Evolutionary conservation across 2,329 filamentous ascomycete genomes (phyloP).

Genomic region (Mycocentrospora acerina): DNA sequence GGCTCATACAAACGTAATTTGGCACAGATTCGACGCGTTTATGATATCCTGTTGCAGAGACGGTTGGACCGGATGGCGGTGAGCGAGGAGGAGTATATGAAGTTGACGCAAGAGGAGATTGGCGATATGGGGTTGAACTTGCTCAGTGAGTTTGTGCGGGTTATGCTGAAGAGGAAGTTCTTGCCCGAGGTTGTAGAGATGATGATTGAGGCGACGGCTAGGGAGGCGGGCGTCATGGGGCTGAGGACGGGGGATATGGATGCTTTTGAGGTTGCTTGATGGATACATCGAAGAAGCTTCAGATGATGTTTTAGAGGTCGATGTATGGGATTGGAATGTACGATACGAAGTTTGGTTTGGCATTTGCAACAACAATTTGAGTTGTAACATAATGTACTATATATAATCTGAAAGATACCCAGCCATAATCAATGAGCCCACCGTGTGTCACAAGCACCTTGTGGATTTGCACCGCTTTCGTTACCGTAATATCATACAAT

Average conservation of each 20-base stretch:
- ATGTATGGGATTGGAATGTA: too few species aligned
- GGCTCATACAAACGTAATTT: too few species aligned
- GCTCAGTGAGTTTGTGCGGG: conserved; percentile 36
- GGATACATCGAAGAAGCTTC: too few species aligned
- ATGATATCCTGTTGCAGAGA: conserved; percentile 19
- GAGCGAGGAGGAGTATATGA: conserved; percentile 9
- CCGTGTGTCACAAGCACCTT: conserved; percentile 1
- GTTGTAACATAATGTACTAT: conserved; percentile 1
- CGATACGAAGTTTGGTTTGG: too few species aligned
- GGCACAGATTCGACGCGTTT: conserved; percentile 7
- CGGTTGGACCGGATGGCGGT: conserved; percentile 22
- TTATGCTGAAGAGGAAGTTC: conserved; percentile 25
- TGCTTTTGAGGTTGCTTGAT: conserved; percentile 22
- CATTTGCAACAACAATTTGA: too few species aligned
- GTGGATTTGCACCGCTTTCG: not conserved
- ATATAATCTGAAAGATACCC: conserved; percentile 14
- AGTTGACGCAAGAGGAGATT: conserved; percentile 21
- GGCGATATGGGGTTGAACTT: conserved; percentile 28
- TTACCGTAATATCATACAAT: conserved; percentile 4
- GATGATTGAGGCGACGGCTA: conserved; percentile 31
- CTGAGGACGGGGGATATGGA: conserved; percentile 35
- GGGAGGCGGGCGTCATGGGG: conserved; percentile 24
- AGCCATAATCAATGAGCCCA: conserved; percentile 12
- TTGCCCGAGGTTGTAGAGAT: conserved; percentile 26
- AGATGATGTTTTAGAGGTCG: too few species aligned